Conservation (phyloP, 2,329 filamentous ascomycete species). For the Aspergillus sp. region DNA sequence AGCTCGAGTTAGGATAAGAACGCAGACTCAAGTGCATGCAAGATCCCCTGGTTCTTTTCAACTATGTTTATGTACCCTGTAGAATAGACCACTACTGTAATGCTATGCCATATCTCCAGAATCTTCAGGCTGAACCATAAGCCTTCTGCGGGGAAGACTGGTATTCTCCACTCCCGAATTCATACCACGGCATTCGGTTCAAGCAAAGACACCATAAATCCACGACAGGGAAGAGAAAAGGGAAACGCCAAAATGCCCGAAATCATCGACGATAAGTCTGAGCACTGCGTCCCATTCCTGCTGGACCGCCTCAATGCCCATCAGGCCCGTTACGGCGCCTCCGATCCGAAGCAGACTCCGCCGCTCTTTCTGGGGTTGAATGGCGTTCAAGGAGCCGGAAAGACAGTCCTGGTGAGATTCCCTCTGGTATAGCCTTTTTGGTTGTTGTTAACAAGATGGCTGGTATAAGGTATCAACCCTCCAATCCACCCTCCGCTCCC, state of each 20-base stretch:
- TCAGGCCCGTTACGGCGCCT: conserved; percentile 32
- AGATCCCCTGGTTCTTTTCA: too few species aligned
- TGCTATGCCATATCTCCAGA: background rate
- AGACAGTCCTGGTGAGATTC: conserved; percentile 68
- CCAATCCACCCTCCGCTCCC: conserved; percentile 50
- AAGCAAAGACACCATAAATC: background rate
- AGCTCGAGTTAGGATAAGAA: too few species aligned
- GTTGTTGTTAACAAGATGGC: background rate
- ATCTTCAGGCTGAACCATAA: background rate
- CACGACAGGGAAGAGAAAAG: background rate
- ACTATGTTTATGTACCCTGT: background rate
- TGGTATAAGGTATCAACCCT: conserved; percentile 50
- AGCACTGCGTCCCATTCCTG: conserved; percentile 70
- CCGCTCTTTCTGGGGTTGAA: conserved; percentile 85
- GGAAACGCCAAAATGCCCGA: conserved; percentile 32
- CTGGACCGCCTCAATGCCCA: conserved; percentile 51
- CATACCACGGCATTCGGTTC: background rate
- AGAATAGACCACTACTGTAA: background rate
- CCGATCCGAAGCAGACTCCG: conserved; percentile 31
- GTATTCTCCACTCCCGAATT: background rate
- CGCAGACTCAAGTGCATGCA: too few species aligned
- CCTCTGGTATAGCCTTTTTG: background rate
- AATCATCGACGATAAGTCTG: conserved; percentile 69
- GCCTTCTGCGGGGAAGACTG: background rate
- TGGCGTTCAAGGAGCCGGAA: conserved; percentile 84